These are phyloP conservation scores for Vaccinium corymbosum DNA, from an alignment of 148 eudicot genomes.

Conservation along the genomic window DNA sequence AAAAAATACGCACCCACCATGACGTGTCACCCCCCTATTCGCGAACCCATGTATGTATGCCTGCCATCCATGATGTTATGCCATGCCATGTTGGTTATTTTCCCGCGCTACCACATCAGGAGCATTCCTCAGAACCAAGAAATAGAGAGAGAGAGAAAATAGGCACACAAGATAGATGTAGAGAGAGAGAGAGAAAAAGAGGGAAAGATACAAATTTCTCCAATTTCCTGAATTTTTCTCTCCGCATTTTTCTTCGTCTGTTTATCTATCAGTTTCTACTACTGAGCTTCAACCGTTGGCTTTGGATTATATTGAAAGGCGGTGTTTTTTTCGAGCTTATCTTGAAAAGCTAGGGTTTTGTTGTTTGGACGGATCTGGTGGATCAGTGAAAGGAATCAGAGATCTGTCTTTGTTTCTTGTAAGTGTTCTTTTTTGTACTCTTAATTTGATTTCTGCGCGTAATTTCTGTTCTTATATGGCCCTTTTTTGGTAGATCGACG, in stretches of 20 bases:
- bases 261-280: background rate
- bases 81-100: constrained; percentile 24
- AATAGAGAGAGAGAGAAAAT: background rate
- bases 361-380: background rate
- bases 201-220: background rate
- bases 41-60: background rate
- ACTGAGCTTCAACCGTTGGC: background rate
- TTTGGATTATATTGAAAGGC: background rate
- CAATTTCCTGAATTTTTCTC: background rate
- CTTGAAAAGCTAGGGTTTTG: constrained; percentile 22
- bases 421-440: background rate
- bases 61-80: background rate
- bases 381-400: constrained; percentile 5
- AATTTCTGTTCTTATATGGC: background rate
- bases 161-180: background rate
- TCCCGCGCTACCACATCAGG: constrained; percentile 27
- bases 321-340: background rate
- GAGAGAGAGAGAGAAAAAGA: background rate
- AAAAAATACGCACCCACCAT: background rate
- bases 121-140: background rate
- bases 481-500: background rate
- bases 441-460: background rate
- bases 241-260: background rate
- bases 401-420: constrained; percentile 5
- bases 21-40: background rate